Conservation (phyloP, 2,329 filamentous ascomycete species). For the Scolecobasidium constrictum region DNA sequence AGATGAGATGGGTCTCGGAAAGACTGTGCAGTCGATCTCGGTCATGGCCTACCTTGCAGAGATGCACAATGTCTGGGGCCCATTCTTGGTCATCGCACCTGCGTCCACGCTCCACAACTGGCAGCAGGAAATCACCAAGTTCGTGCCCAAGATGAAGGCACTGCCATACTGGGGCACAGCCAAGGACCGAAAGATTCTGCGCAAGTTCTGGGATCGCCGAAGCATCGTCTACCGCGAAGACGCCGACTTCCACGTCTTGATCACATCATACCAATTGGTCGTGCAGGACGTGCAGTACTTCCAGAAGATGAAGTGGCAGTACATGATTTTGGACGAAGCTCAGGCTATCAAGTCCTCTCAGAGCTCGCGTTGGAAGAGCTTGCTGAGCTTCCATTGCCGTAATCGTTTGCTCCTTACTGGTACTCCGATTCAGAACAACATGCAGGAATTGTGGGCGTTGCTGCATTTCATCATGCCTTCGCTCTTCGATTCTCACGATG, state of each 20-base stretch:
- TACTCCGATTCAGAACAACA: slow-evolving; percentile 98
- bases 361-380: slow-evolving; percentile 92
- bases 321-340: slow-evolving; percentile 98
- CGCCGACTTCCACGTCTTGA: slow-evolving; percentile 86
- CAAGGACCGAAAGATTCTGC: slow-evolving; percentile 85
- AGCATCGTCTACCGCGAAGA: slow-evolving; percentile 92
- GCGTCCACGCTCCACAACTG: slow-evolving; percentile 97
- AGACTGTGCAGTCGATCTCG: slow-evolving; percentile 93
- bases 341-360: slow-evolving; percentile 98
- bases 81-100: slow-evolving; percentile 91
- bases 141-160: slow-evolving; percentile 90
- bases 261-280: slow-evolving; percentile 95
- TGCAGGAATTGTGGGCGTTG: slow-evolving; percentile 97
- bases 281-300: slow-evolving; percentile 95
- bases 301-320: slow-evolving; percentile 98
- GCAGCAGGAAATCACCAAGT: slow-evolving; percentile 95
- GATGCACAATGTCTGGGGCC: slow-evolving; percentile 96
- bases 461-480: slow-evolving; percentile 99
- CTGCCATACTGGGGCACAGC: slow-evolving; percentile 96
- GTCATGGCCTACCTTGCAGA: slow-evolving; percentile 98
- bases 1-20: slow-evolving; percentile 88
- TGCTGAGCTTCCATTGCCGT: slow-evolving; percentile 88
- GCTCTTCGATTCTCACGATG: slow-evolving; percentile 86
- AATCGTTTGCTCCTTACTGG: slow-evolving; percentile 89
- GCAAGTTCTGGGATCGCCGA: slow-evolving; percentile 98